Base-by-base conservation (phyloP, 345 rosid species). In the Hibiscus tridactylites region DNA sequence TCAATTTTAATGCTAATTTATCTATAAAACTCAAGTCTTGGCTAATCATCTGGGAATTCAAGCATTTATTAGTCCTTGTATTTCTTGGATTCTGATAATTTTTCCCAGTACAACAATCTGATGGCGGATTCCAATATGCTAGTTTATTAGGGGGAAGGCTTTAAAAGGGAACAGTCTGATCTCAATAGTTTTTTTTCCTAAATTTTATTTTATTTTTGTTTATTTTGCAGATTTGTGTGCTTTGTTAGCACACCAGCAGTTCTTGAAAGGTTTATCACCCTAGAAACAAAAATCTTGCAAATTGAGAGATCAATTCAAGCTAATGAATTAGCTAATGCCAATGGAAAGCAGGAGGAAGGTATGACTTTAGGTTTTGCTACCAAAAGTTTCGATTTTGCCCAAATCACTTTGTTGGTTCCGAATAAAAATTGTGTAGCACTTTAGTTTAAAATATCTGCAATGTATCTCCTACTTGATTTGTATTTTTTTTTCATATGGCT, bases 181-280 rank as follows among this genome's bases (percentile, higher is more conserved):
- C n/a, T 37, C n/a, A 12, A 6, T 10, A 70, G 35, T 11, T 10
- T 3, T 21, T 70, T 6, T 6, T 6, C 28, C 16, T 47, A 10
- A 31, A 31, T 11, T 3, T 47, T 47, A 3, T 47, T 16, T 6
- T 28, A 21, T 21, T 21, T 21, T 21, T 21, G 21, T 21, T 21
- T 21, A 4, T 19, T 44, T 71, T 24, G 39, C 85, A 92, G 95
- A 82, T 92, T 92, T 83, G 95, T 92, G 65, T 83, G 90, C 35
- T 92, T 90, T 35, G 96, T 90, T 66, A 84, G 86, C 73, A 88
- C 96, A 28, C 96, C 98, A 12, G 95, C 91, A 21, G 86, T 90
- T 63, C 91, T 92, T n/a, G 98, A 90, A 84, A 82, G 98, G 75
- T 90, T 92, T 69, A 88, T 86, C 53, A 73, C 64, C 49, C 35